These are phyloP conservation scores for Kickxella alabastrina DNA, from an alignment of 192 early-diverging fungal species.

Conservation along the genomic window DNA sequence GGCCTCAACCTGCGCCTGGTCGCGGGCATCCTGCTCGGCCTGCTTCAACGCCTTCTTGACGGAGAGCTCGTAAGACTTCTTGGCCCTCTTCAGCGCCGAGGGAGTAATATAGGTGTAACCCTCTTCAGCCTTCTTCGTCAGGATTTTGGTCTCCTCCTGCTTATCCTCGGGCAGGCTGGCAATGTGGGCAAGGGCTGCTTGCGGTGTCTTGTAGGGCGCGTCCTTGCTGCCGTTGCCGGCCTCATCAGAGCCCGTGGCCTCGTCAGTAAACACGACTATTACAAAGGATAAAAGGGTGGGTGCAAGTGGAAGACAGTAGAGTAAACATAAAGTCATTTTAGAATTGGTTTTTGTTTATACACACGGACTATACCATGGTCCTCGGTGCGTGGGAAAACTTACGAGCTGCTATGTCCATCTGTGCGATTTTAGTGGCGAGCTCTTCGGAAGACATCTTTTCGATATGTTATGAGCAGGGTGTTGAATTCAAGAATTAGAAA, in stretches of 20 bases:
- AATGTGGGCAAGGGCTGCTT: conserved; percentile 65
- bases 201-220: conserved; percentile 73
- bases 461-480: too few species aligned
- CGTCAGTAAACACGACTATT: conserved; percentile 64
- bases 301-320: neutral
- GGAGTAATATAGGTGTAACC: conserved; percentile 76
- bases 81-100: conserved; percentile 89
- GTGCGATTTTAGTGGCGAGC: conserved; percentile 17
- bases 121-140: conserved; percentile 71
- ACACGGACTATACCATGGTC: neutral
- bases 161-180: conserved; percentile 44
- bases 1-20: conserved; percentile 55
- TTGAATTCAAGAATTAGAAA: neutral
- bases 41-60: conserved; percentile 78
- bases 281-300: neutral
- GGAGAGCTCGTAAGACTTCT: conserved; percentile 63
- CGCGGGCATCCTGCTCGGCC: conserved; percentile 65
- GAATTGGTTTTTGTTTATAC: neutral
- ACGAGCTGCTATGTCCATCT: conserved; percentile 34
- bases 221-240: conserved; percentile 69
- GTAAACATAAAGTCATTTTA: neutral
- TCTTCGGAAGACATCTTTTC: conserved; percentile 30
- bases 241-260: conserved; percentile 77
- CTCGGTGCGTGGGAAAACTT: too few species aligned
- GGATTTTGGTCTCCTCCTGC: conserved; percentile 54